Conservation (phyloP, 2,329 filamentous ascomycete species). For the Cladobotryum protrusum region DNA sequence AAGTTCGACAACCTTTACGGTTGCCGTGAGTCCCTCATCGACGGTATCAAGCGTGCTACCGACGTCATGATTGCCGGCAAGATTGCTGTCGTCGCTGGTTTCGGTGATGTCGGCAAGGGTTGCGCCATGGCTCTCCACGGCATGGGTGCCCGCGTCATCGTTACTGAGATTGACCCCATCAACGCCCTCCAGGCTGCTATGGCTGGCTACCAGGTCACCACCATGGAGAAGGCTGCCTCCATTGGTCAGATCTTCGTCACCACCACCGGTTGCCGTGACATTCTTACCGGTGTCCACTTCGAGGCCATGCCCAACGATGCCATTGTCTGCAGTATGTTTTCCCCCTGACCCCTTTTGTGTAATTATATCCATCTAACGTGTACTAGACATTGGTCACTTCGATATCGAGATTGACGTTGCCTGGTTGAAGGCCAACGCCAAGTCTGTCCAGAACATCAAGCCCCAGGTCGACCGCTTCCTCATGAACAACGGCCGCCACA, state of each 20-base stretch:
- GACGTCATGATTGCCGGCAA: slow-evolving; percentile 99
- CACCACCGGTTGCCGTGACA: slow-evolving; percentile 98
- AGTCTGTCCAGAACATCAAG: slow-evolving; percentile 97
- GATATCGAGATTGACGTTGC: slow-evolving; percentile 99
- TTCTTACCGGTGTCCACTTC: slow-evolving; percentile 87
- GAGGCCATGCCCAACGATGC: slow-evolving; percentile 94
- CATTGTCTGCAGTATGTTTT: slow-evolving; percentile 82
- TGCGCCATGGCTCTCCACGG: slow-evolving; percentile 91
- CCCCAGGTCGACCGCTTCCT: slow-evolving; percentile 98
- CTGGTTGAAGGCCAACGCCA: slow-evolving; percentile 96
- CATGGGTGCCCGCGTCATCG: slow-evolving; percentile 94
- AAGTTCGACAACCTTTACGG: slow-evolving; percentile 99
- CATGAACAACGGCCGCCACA: slow-evolving; percentile 89
- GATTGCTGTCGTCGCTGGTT: slow-evolving; percentile 95
- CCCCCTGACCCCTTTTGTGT: not conserved
- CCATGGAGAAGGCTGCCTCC: slow-evolving; percentile 92
- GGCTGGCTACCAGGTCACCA: slow-evolving; percentile 91
- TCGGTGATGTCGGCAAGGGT: slow-evolving; percentile 98
- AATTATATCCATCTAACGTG: slow-evolving; percentile 9
- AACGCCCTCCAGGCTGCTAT: slow-evolving; percentile 98
- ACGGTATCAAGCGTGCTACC: slow-evolving; percentile 99
- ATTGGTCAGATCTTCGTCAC: slow-evolving; percentile 97
- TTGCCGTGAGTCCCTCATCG: slow-evolving; percentile 96
- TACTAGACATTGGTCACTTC: slow-evolving; percentile 89
- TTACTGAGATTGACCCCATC: slow-evolving; percentile 98